Evolutionary conservation across 805 yeast species (phyloP), one percentile per base, ranked within the genome.

Genomic region (Kazachstania psychrophila): DNA sequence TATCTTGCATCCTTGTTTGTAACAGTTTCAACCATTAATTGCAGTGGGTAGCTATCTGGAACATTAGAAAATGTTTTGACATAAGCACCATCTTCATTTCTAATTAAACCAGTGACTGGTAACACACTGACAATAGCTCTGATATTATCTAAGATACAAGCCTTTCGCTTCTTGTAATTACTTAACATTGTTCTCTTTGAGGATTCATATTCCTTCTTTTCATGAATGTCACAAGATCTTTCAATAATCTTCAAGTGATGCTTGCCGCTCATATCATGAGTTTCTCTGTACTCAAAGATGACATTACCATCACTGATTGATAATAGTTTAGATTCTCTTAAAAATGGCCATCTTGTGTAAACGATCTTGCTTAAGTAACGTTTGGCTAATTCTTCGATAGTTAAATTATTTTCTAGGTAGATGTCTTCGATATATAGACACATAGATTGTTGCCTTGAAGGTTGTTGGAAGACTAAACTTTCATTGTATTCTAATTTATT

Each of bases 301-400:
- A 58, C 61, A 13, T 65, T 58, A 11, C 68, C 72, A 54, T 82
- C 88, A 24, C 68, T 56, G 4, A 89, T 72, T 16, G 70, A 68
- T 10, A 76, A 65, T 28, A 89, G 76, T 51, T 72, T 75, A 8
- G 87, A 80, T 61, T 89, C 96, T 47, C 77, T 71, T 46, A 92
- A 65, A 52, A 75, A 84, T n/a, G 99, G 99, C 89, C 95, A 92
- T 47, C 79, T 75, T 10, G 83, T 73, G 54, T 77, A 88, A 2
- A 83, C 80, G 34, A 75, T 60, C 39, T 75, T 69, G 31, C 76
- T 78, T 37, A 81, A 48, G 38, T 70, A 74, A 49, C 76, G 70
- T 39, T 73, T 70, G 17, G 86, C 79, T 49, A 85, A 69, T 43
- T 80, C 83, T 34, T 74, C 78, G 20, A 74, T 60, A 5, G 80